Base-by-base conservation (phyloP, 495 filamentous ascomycete genomes). In the Penicillium desertorum region DNA sequence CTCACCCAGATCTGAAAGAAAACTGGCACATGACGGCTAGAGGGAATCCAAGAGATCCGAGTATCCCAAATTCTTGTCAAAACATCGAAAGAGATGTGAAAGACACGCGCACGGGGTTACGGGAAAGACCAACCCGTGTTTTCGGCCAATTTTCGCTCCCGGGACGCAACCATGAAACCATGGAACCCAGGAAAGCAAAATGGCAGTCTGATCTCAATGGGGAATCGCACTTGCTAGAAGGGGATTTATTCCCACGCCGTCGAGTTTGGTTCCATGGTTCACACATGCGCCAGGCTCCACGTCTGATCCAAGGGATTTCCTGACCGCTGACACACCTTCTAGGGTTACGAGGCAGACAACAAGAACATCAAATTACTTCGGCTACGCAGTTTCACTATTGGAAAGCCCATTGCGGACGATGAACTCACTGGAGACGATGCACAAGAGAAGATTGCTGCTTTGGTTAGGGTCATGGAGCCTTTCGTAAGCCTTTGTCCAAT, bases 291-390 rank as follows among this genome's bases (percentile, higher is more conserved):
- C 60, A 59, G 56, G 43, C 54, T 66, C 66, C 55, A 60, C 58
- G 56, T 57, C 36, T 42, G 22, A 43, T 48, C 57, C 52, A 58
- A 50, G 42, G 57, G 34, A 51, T 39, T 54, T 34, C 58, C 29
- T 29, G 27, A 29, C 27, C 47, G 52, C 61, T 62, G 56, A 63
- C 57, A 62, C 61, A 66, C 61, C 55, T 37, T 58, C 37, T 62
- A 90, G 86, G 91, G 90, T 59, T 95, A 89, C 69, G 77, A 82
- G 30, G 74, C 81, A 14, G 85, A 89, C 52, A 86, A 95, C 62
- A 69, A 81, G 39, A 86, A 93, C 56, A 90, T 94, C 62, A 79
- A 84, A 42, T 78, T 95, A 54, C 76, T 95, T 48, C 86, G 89
- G 55, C 79, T 96, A 57, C 80, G 84, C 59, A 93, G 85, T 68